Percentiles rank a stretch among this genome's conserved stretches.
These are phyloP conservation scores for Penicillium sp. DNA, from an alignment of 2,329 filamentous ascomycete genomes.

Conservation along the genomic window DNA sequence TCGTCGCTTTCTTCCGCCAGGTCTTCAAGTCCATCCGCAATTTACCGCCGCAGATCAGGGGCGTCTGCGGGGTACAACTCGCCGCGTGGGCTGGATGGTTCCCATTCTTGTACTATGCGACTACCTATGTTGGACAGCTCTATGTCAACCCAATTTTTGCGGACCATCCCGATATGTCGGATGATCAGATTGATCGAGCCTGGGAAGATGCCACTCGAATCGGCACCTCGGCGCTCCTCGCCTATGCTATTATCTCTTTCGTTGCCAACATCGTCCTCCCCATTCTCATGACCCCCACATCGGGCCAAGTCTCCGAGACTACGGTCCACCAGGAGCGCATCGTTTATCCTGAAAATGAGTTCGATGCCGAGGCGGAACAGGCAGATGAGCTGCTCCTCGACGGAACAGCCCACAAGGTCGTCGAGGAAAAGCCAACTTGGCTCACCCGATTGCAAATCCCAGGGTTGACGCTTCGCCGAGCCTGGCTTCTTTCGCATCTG, in stretches of 20 bases:
- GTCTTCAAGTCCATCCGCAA: constrained; percentile 75
- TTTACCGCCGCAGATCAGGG: constrained; percentile 78
- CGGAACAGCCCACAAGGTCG: constrained; percentile 12
- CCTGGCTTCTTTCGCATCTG: constrained; percentile 84
- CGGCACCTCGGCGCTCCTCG: constrained; percentile 83
- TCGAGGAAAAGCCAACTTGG: constrained; percentile 32
- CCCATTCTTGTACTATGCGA: constrained; percentile 92
- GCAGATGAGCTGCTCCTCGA: constrained; percentile 36
- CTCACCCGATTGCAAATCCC: constrained; percentile 72
- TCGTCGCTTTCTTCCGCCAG: constrained; percentile 76
- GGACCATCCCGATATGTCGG: constrained; percentile 74
- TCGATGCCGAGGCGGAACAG: constrained; percentile 30
- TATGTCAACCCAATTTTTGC: constrained; percentile 82
- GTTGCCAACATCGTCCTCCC: constrained; percentile 79
- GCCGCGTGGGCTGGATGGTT: constrained; percentile 96
- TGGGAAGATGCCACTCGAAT: constrained; percentile 85
- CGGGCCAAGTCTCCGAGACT: constrained; percentile 41
- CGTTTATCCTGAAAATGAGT: constrained; percentile 11
- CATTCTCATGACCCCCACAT: constrained; percentile 81
- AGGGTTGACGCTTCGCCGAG: constrained; percentile 80
- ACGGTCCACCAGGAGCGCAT: constrained; percentile 8
- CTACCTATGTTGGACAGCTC: constrained; percentile 89
- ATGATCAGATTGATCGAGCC: constrained; percentile 72
- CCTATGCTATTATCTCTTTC: constrained; percentile 86
- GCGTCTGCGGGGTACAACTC: constrained; percentile 79